Evolutionary conservation across 768 basidiomycete genomes (phyloP).

Genomic region (Tulasnella sp.): DNA sequence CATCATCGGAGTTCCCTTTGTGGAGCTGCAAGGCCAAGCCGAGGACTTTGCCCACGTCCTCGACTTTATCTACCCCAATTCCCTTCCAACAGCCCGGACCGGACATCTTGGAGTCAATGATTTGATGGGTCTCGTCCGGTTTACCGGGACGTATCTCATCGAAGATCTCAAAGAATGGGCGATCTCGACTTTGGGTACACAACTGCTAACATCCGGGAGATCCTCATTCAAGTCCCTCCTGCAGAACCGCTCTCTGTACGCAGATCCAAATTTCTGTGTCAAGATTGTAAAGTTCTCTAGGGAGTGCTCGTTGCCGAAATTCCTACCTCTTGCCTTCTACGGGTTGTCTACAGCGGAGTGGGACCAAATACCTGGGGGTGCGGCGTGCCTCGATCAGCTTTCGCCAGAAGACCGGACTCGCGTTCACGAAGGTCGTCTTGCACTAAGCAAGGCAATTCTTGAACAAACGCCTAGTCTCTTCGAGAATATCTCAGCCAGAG

Average conservation of each 20-base stretch:
- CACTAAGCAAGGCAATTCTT: neutral
- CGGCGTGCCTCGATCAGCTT: neutral
- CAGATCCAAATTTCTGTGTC: neutral
- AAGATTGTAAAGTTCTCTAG: neutral
- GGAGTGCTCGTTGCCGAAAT: neutral
- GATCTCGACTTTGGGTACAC: neutral
- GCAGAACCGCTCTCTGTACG: neutral
- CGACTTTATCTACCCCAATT: constrained; percentile 2
- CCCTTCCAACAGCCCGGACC: neutral
- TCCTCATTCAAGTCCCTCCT: neutral
- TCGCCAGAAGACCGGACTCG: neutral
- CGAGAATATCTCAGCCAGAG: neutral
- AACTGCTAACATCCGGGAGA: neutral
- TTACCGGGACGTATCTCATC: neutral
- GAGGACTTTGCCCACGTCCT: constrained; percentile 3
- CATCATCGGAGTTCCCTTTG: neutral
- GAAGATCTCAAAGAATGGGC: neutral
- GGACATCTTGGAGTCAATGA: neutral
- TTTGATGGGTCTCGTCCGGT: neutral
- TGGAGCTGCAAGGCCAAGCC: neutral
- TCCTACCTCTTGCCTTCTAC: constrained; percentile 3
- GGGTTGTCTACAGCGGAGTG: neutral
- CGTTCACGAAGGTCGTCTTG: neutral
- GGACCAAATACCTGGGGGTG: neutral
- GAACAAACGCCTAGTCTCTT: too few species aligned